Evolutionary conservation across 1,139 yeast genomes (phyloP), one percentile per base, ranked within the genome.

Genomic region (Saccharomyces pastorianus): DNA sequence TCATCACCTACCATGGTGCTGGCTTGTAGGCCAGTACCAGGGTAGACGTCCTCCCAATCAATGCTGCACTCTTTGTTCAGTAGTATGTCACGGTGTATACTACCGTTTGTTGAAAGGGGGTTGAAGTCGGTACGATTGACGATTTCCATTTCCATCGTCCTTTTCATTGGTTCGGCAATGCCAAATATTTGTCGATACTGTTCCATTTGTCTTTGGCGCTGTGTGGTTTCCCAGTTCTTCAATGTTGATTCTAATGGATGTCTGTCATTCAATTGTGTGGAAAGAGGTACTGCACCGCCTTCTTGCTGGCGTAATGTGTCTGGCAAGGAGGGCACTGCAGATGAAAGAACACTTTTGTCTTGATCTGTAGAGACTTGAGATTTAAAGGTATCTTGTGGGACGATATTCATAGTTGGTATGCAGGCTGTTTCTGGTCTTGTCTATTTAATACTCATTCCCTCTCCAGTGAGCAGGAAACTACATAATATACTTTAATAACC

Each of bases 21-120:
- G 14, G 58, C 58, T 6, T 57, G 57, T 20, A 58, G 34, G 1
- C 55, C 60, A 5, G 59, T 28, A 55, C 75, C 79, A 2, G 79
- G 76, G 70, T 90, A 93, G 23, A 93, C 78, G 67, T 95, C 99
- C 66, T 93, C 98, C 97, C 98, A 93, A 63, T 89, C 96, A 49
- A 93, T 73, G 13, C 80, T 72, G 25, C 84, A 71, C 59, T 93
- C 98, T 63, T 80, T 84, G 72, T 88, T 88, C 69, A 81, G 71
- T 58, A 95, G 77, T 53, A 93, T 86, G 65, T 91, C 97, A 56
- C 76, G 79, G 67, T 88, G 96, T 63, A 88, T 60, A 52, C 76
- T 74, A 11, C 59, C 26, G 8, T 76, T 61, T n/a, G 75, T 64
- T 14, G 78, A 71, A 51, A 76, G 70, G n/a, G 96, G 96, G 60